These are phyloP conservation scores for Salix viminalis DNA, from an alignment of 345 rosid genomes.

Conservation along the genomic window DNA sequence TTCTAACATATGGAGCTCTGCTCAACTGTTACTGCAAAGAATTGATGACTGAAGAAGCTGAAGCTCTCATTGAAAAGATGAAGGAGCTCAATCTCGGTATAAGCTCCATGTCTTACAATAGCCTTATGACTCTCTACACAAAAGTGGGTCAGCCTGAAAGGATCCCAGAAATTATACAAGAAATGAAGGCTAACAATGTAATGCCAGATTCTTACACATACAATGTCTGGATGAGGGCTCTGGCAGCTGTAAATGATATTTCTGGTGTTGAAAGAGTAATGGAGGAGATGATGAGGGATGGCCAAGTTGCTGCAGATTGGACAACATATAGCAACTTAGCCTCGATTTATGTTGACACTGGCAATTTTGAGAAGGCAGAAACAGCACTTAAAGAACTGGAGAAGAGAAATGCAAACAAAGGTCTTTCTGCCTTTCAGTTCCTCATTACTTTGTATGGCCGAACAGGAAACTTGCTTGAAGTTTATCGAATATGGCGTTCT, in stretches of 20 bases:
- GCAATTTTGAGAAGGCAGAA: conserved; percentile 65
- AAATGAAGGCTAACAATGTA: conserved; percentile 63
- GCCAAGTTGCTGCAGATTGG: conserved; percentile 80
- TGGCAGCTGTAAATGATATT: conserved; percentile 64
- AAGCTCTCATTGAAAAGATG: conserved; percentile 74
- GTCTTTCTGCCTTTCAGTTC: conserved; percentile 72
- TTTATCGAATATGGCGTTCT: conserved; percentile 90
- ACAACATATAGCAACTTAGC: conserved; percentile 89
- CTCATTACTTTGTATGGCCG: conserved; percentile 74
- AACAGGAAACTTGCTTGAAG: conserved; percentile 64
- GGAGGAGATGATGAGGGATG: conserved; percentile 88
- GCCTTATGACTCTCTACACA: conserved; percentile 84
- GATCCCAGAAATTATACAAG: conserved; percentile 65
- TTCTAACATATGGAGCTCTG: conserved; percentile 72
- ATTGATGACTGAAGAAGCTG: conserved; percentile 72
- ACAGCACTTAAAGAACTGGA: conserved; percentile 79
- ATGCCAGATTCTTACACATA: conserved; percentile 65
- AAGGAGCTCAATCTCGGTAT: conserved; percentile 75
- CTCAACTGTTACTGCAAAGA: conserved; percentile 87
- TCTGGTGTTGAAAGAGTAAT: conserved; percentile 79
- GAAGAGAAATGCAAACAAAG: conserved; percentile 40
- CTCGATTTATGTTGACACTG: conserved; percentile 67
- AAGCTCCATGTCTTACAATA: conserved; percentile 76
- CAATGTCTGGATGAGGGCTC: conserved; percentile 94
- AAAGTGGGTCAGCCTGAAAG: conserved; percentile 59